Evolutionary conservation across 257 asterid genomes (phyloP), one percentile per base, ranked within the genome.

Genomic region (Solanum phureja): DNA sequence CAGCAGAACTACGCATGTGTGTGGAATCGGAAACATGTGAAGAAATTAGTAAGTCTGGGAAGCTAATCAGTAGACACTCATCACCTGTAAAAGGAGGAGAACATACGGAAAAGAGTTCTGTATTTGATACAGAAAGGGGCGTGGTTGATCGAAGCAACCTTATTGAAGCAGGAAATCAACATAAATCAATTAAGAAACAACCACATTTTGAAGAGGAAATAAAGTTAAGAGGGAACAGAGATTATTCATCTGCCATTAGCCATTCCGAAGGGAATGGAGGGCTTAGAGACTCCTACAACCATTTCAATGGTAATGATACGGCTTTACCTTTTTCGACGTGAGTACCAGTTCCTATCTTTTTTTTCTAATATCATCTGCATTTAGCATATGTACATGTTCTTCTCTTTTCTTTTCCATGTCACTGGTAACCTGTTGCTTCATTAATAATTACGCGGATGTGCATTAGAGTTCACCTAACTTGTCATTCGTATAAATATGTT

Each of bases 311-410:
- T 85, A 87, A 87, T 85, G 83, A 71, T 86, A 87, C 72, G 71
- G 31, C 91, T 18, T 60, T 88, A 85, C 64, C 90, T 83, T 87
- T 73, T 29, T 89, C 94, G 27, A 87, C 6, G 96, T 93, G 88
- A 92, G 94, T 91, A 83, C 46, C 88, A 3, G 87, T 83, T 56
- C 85, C 83, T 23, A 85, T 87, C 87, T 49, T 79, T 7, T 46
- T 40, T 46, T 42, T 23, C 83, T 75, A 77, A 77, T n/a, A 79
- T 8, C 40, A 79, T 27, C 38, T 6, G 9, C 35, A 7, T 77
- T 77, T 77, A 7, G 23, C 37, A n/a, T 19, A 77, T 24, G 37
- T 77, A 77, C 62, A 24, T 24, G 11, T 12, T 42, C 34, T 7
- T 42, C 35, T 33, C n/a, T 42, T 11, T 9, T 40, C 21, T 77